Evolutionary conservation across 148 eudicot species (phyloP), one percentile per base, ranked within the genome.

Genomic region (Rhododendron griersonianum): DNA sequence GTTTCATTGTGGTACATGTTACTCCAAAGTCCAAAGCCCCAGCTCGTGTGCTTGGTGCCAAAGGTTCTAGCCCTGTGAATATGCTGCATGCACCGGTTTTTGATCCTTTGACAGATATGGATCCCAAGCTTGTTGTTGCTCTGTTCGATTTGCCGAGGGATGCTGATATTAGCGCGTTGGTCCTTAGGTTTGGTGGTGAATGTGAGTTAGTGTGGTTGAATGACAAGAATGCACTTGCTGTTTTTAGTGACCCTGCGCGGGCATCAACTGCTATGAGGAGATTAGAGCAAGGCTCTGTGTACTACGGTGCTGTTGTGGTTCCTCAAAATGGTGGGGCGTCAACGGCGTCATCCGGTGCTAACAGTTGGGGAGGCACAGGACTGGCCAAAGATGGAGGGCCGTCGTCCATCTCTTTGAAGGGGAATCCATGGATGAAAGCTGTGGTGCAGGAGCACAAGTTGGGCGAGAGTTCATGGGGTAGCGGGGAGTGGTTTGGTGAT

Each of bases 211-310:
- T 94, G 11, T 97, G 99, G 99, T 92, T 97, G 90, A 97, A 97
- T 86, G 98, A 97, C 84, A 97, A 93, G 90, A 97, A 97, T 86
- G 99, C 99, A 25, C 86, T 97, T 67, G 95, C 98, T 73, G 96
- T 95, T 44, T 97, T 97, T 75, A 90, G 95, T 87, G 98, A 97
- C 84, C 98, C 96, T 78, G 98, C 92, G 6, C 93, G 98, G 33
- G 98, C 99, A 55, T 98, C 98, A 57, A 94, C 96, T 57, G 99
- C 98, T 5, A 95, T 97, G 99, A 95, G 98, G 91, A 93, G 99
- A 85, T 88, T 96, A 78, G 99, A 96, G 88, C 96, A 94, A 16
- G 99, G 99, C 5, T 93, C 98, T 3, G 87, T 92, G 3, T 96
- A 96, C 83, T 90, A 93, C 28, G 99, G 98, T 67, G 99, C 96